Percentiles rank a stretch among this genome's conserved stretches.
phyloP scores from a whole-genome alignment of 192 early-diverging fungal species.

The Backusella tuberculispora region DNA sequence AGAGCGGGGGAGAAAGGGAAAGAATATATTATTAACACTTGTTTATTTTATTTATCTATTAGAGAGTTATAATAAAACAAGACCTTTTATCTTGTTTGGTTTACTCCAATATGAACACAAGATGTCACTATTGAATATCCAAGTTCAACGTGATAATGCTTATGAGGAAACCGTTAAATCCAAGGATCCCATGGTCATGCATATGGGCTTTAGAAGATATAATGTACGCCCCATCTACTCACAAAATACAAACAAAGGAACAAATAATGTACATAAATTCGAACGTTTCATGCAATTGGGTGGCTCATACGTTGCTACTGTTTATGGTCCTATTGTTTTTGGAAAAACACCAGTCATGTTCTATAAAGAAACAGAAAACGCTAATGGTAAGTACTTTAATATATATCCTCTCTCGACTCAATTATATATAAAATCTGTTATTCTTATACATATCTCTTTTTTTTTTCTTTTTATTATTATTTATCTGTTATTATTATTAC shows the following conservation, averaged over 20 bases:
- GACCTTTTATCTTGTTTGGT: conserved; percentile 62
- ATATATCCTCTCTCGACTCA: no score
- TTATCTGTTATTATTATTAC: not conserved
- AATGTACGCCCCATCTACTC: conserved; percentile 88
- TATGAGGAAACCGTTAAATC: conserved; percentile 84
- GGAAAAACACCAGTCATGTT: conserved; percentile 83
- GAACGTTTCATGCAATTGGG: conserved; percentile 88
- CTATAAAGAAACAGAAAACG: conserved; percentile 68
- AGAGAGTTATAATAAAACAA: conserved; percentile 52
- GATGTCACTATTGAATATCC: conserved; percentile 85
- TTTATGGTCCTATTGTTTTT: conserved; percentile 92
- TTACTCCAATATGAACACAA: conserved; percentile 88
- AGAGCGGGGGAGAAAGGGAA: not conserved
- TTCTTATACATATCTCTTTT: not conserved
- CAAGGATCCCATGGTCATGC: conserved; percentile 90
- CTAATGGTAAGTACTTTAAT: conserved; percentile 46
- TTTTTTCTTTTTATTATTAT: not conserved
- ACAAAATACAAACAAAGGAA: conserved; percentile 76
- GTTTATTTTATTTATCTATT: conserved; percentile 8
- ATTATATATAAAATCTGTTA: no score
- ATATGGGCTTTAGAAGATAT: conserved; percentile 90
- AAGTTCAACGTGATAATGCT: conserved; percentile 70
- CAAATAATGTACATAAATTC: conserved; percentile 95
- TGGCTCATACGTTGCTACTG: conserved; percentile 74
- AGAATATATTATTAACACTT: not conserved